Percentiles rank a stretch among this genome's conserved stretches.
Conservation (phyloP, 2,329 filamentous ascomycete genomes). For the Aspergillus pseudoterreus region DNA sequence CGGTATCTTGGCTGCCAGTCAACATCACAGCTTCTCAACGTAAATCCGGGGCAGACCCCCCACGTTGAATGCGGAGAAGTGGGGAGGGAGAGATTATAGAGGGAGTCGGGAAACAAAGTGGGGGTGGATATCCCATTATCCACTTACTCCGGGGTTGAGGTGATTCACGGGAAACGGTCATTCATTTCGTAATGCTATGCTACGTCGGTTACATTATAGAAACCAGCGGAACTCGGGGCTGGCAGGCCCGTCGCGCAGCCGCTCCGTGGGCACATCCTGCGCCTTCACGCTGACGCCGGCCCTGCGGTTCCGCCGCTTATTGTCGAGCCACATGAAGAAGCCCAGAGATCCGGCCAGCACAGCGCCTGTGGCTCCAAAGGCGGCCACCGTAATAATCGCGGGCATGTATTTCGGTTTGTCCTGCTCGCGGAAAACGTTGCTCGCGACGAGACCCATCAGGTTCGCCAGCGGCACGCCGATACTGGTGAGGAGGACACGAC, state of each 20-base stretch:
- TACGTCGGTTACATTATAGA: constrained; percentile 8
- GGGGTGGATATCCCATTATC: no score
- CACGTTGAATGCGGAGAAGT: constrained; percentile 3
- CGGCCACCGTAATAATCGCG: constrained; percentile 57
- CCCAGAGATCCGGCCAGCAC: constrained; percentile 56
- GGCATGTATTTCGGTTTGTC: constrained; percentile 66
- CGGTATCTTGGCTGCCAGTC: not conserved
- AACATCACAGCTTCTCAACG: not conserved
- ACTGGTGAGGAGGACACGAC: constrained; percentile 65
- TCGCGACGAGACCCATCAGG: constrained; percentile 67
- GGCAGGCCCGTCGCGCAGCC: constrained; percentile 53
- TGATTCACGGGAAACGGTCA: not conserved
- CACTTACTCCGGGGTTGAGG: no score
- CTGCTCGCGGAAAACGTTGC: constrained; percentile 63
- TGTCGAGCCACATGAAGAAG: constrained; percentile 63
- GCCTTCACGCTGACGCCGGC: constrained; percentile 56
- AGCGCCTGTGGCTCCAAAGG: constrained; percentile 54
- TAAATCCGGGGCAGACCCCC: constrained; percentile 2
- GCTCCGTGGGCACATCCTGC: constrained; percentile 55
- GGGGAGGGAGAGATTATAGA: not conserved
- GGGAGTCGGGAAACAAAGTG: not conserved
- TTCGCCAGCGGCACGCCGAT: constrained; percentile 73
- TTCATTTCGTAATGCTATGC: not conserved
- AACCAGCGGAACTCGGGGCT: constrained; percentile 59
- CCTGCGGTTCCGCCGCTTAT: constrained; percentile 55